Evolutionary conservation across 306 rosid genomes (phyloP), one percentile per base, ranked within the genome.

Genomic region (Echinosophora koreensis): DNA sequence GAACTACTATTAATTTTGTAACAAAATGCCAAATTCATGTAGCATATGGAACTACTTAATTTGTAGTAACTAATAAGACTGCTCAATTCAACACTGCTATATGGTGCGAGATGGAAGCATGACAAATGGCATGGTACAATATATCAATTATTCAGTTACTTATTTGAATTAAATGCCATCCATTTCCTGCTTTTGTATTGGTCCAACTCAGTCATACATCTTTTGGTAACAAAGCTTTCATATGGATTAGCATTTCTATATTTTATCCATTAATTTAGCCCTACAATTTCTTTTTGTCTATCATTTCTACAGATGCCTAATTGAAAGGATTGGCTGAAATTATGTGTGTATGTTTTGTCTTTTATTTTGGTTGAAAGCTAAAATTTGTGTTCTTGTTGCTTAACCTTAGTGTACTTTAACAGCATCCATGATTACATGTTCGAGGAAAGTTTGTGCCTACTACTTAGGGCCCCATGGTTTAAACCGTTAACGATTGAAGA

Each of bases 381-480:
- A 37, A 37, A 11, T 35, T 63, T 68, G 34, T 77, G 47, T 27
- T 28, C 52, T 14, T 60, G 47, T 39, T 70, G 32, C 11, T 16
- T 59, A 32, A 27, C 9, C 32, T 63, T 34, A 22, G 59, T 58
- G 41, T 37, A 5, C 37, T 32, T 32, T 35, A 5, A 65, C 92
- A 93, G 98, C 82, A 63, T 93, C 69, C 79, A 90, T 2, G 97
- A 91, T 68, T 93, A 81, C 81, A 88, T 93, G 93, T 91, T 91
- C 2, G 98, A 92, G 87, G 99, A 92, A 81, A 95, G 99, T 32
- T 97, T 95, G 30, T 92, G 99, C 79, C 79, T 95, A 5, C 97
- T 95, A 16, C 82, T 95, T 27, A 85, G 99, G 73, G 99, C 99
- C 6, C 35, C 91, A 27, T 95, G 99, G 99, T 92, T 90, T 82